Evolutionary conservation across 1,284 basidiomycete genomes (phyloP), one percentile per base, ranked within the genome.

Genomic region (Boletus semigastroideus): DNA sequence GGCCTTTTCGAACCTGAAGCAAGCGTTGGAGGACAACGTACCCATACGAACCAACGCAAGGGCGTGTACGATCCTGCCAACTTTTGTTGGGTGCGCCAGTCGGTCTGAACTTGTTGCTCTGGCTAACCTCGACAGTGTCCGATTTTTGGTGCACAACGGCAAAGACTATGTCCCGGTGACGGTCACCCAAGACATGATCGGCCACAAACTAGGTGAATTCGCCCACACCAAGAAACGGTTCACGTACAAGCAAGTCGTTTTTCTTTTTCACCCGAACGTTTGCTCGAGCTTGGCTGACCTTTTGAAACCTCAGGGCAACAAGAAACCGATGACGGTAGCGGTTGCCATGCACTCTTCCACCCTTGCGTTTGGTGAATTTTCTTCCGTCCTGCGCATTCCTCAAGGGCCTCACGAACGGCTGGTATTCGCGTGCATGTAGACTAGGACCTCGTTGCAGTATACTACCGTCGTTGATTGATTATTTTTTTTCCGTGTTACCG

Each of bases 181-280:
- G 33, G 79, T 99, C 53, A 94, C 92, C 13, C 93, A 96, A 70
- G 95, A 98, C 69, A 98, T 98, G 95, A 93, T 99, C 3, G 96
- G 96, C 0, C 94, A 98, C 71, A 98, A 99, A 72, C 73, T 99
- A 50, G 96, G 96, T 47, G 95, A 98, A 76, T 98, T 98, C 72
- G 79, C 94, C 17, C 81, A 87, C 54, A 98, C 94, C 39, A 85
- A 91, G 72, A 89, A 88, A 68, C 78, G 79, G 50, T 90, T 90
- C 67, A 78, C 75, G n/a, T 89, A 82, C 71, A 88, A 80, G 88
- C 88, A 65, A 62, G 86, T 54, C 12, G 5, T 38, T 38, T 36
- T 53, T 46, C 42, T 41, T 33, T 22, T 22, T 22, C 22, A 22
- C 22, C 22, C 5, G 5, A 33, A 5, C 28, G 5, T 33, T 40